Conservation (phyloP, 352 stramenopile genomes). For the Pythium grandisporangium region DNA sequence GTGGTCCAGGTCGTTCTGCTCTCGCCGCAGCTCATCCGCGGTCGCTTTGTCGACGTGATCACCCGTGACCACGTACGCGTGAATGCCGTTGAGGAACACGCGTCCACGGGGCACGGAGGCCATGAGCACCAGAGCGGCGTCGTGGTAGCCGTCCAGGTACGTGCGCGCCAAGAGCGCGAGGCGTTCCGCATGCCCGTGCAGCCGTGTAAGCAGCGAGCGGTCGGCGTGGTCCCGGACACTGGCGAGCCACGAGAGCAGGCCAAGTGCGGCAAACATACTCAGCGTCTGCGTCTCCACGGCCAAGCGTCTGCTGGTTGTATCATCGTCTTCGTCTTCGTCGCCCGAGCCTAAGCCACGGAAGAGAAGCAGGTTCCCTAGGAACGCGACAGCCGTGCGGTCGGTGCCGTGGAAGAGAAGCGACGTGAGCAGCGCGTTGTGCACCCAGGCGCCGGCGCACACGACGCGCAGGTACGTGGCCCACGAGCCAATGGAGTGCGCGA, state of each 20-base stretch:
- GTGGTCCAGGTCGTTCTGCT: no score
- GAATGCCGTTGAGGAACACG: slow-evolving; percentile 69
- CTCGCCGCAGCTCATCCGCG: slow-evolving; percentile 57
- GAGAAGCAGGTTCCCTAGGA: slow-evolving; percentile 15
- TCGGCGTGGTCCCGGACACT: slow-evolving; percentile 29
- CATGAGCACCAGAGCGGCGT: slow-evolving; percentile 14
- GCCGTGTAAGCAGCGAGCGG: slow-evolving; percentile 13
- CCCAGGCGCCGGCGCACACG: slow-evolving; percentile 30
- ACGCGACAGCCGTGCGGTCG: background rate
- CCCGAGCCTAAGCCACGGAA: background rate
- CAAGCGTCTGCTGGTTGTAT: slow-evolving; percentile 3
- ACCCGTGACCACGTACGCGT: slow-evolving; percentile 55
- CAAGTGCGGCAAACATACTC: slow-evolving; percentile 28
- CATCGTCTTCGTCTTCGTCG: background rate
- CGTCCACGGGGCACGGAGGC: slow-evolving; percentile 25
- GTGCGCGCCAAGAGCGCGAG: slow-evolving; percentile 45
- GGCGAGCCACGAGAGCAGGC: slow-evolving; percentile 14
- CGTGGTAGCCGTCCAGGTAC: slow-evolving; percentile 46
- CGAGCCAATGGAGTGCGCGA: slow-evolving; percentile 40
- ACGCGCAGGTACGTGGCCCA: slow-evolving; percentile 52
- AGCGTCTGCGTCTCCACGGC: slow-evolving; percentile 20
- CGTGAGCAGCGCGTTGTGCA: slow-evolving; percentile 38
- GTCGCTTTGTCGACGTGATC: slow-evolving; percentile 59
- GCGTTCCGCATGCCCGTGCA: slow-evolving; percentile 10
- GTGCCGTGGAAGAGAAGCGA: slow-evolving; percentile 16